Base-by-base conservation (phyloP, 495 filamentous ascomycete genomes). In the Viridothelium virens region DNA sequence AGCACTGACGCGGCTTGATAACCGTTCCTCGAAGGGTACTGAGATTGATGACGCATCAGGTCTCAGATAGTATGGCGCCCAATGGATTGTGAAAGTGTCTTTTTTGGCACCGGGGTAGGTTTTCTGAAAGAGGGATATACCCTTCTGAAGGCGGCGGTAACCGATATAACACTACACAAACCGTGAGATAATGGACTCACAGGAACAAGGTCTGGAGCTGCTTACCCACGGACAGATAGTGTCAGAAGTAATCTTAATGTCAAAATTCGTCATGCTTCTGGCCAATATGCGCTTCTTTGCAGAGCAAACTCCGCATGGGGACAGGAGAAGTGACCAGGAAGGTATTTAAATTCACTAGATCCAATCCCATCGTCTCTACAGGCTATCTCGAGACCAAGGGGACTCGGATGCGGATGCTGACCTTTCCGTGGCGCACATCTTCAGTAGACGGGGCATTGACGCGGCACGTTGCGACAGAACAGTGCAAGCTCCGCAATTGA, bases 21-120 rank as follows among this genome's bases (percentile, higher is more conserved):
- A 34, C 31, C 53, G n/a, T 36, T 59, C 53, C 36, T 59, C 53
- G 11, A 59, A 7, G 36, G 53, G 7, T 34, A 59, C 14, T 36
- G 53, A 36, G 25, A 34, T 36, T 6, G 53, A 84, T 80, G 46
- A 79, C 0, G 84, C 78, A 47, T 81, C 75, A 0, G 89, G 88
- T 73, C 91, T 87, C 33, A 96, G 84, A 71, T 93, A 91, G 81
- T 86, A 96, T 0, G 91, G 87, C 62, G 82, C 80, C 89, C 89
- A 96, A 64, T 79, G 82, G 0, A 88, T 82, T 18, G 76, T 80
- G 79, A 94, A 93, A 59, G 81, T 89, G 76, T 93, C 89, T 41
- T 75, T 71, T 31, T 59, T 59, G 53, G 25, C 53, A 36, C 53
- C 53, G 3, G 77, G 75, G 5, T 81, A 81, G n/a, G 88, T 84